Evolutionary conservation across 2,329 filamentous ascomycete genomes (phyloP).

Genomic region (Fusarium citri): DNA sequence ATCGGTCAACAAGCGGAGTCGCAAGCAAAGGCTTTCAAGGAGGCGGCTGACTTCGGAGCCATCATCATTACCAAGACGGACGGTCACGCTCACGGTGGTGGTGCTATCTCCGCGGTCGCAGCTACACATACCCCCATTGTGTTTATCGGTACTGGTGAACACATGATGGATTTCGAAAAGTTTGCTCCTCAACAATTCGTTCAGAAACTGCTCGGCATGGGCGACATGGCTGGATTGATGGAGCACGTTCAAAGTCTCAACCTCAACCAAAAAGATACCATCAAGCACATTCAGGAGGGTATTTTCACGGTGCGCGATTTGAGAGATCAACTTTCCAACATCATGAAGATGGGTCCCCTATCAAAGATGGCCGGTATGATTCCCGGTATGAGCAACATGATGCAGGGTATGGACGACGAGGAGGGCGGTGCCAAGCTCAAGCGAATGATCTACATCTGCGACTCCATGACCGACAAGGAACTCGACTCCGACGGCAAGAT

Average conservation of each 20-base stretch:
- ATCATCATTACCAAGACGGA: constrained; percentile 99
- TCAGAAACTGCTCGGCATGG: constrained; percentile 94
- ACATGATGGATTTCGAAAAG: constrained; percentile 92
- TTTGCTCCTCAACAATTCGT: constrained; percentile 95
- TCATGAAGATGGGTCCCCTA: constrained; percentile 99
- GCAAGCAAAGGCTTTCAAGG: constrained; percentile 96
- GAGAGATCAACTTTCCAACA: constrained; percentile 93
- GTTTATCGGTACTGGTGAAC: constrained; percentile 97
- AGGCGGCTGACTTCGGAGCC: constrained; percentile 94
- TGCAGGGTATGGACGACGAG: constrained; percentile 96
- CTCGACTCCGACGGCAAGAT: constrained; percentile 95
- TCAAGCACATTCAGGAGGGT: constrained; percentile 98
- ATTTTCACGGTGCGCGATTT: constrained; percentile 96
- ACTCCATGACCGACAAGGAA: constrained; percentile 97
- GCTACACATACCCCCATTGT: constrained; percentile 97
- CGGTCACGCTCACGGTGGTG: constrained; percentile 93
- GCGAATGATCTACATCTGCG: constrained; percentile 99
- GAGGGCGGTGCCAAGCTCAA: constrained; percentile 94
- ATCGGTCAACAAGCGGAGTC: constrained; percentile 97
- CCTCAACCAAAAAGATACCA: constrained; percentile 97
- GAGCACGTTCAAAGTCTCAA: constrained; percentile 97
- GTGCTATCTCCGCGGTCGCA: constrained; percentile 96
- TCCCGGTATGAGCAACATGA: constrained; percentile 91
- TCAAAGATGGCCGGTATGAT: constrained; percentile 99
- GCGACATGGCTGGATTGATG: constrained; percentile 92